phyloP scores from a whole-genome alignment of 768 basidiomycete species.

The Boletus vermiculosoides region DNA sequence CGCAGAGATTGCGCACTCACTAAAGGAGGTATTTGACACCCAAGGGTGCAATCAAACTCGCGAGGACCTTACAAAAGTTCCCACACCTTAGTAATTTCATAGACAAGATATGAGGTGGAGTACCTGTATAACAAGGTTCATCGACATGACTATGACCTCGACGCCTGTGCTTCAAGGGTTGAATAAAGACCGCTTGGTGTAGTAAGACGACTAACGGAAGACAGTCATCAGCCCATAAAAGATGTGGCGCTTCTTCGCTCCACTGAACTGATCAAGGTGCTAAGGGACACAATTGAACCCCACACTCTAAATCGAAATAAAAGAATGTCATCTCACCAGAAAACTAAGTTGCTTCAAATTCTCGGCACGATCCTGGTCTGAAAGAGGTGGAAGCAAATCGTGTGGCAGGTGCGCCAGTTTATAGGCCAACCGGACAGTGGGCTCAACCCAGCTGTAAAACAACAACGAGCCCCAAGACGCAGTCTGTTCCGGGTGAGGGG shows the following conservation, averaged over 20 bases:
- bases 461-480: background rate
- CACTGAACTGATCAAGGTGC: slow-evolving; percentile 1
- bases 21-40: slow-evolving; percentile 1
- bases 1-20: background rate
- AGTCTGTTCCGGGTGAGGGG: slow-evolving; percentile 3
- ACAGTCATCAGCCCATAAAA: slow-evolving; percentile 1
- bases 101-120: background rate
- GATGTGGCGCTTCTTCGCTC: slow-evolving; percentile 2
- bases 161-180: background rate
- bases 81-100: background rate
- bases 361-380: background rate
- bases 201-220: background rate
- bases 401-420: background rate
- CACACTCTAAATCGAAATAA: background rate
- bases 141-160: background rate
- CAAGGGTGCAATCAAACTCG: background rate
- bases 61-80: background rate
- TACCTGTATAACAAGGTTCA: background rate
- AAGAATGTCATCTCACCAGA: background rate
- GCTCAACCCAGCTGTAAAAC: slow-evolving; percentile 1
- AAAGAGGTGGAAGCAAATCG: slow-evolving; percentile 1
- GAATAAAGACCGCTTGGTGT: background rate
- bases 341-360: background rate
- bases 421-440: slow-evolving; percentile 2
- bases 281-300: background rate